A percentile compares a stretch with the other conserved stretches of the same genome.
Evolutionary conservation across 2,329 filamentous ascomycete genomes (phyloP).

Genomic region (Colletotrichum cereale): DNA sequence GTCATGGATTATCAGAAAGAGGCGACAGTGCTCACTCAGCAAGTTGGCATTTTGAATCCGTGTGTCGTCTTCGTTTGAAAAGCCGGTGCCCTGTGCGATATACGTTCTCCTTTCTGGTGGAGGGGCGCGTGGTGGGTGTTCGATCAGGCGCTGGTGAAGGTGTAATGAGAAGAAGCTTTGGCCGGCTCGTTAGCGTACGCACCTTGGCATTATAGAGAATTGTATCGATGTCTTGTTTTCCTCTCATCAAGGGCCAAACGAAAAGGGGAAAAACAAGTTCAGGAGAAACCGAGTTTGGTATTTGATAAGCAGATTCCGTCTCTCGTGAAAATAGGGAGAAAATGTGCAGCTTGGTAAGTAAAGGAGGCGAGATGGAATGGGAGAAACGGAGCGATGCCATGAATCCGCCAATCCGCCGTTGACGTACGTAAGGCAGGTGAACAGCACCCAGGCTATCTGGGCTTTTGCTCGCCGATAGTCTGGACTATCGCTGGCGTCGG

Average conservation of each 20-base stretch:
- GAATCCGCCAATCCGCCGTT: too few relatives aligned
- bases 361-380: neutral
- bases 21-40: conserved; percentile 43
- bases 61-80: neutral
- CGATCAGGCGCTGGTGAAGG: neutral
- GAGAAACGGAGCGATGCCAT: neutral
- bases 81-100: neutral
- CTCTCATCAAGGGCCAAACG: neutral
- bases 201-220: neutral
- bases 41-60: neutral
- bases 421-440: conserved; percentile 11
- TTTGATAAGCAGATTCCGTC: neutral
- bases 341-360: too few relatives aligned
- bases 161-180: conserved; percentile 6
- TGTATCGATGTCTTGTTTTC: neutral
- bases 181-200: neutral
- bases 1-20: conserved; percentile 53
- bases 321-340: neutral
- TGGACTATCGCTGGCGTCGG: neutral
- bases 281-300: neutral
- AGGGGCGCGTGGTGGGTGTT: neutral
- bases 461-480: neutral
- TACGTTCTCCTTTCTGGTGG: neutral
- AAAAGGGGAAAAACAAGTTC: too few relatives aligned
- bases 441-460: conserved; percentile 11